Percentiles rank a stretch among this genome's conserved stretches.
Conservation (phyloP, 2,329 filamentous ascomycete genomes). For the Aspergillus sp. region DNA sequence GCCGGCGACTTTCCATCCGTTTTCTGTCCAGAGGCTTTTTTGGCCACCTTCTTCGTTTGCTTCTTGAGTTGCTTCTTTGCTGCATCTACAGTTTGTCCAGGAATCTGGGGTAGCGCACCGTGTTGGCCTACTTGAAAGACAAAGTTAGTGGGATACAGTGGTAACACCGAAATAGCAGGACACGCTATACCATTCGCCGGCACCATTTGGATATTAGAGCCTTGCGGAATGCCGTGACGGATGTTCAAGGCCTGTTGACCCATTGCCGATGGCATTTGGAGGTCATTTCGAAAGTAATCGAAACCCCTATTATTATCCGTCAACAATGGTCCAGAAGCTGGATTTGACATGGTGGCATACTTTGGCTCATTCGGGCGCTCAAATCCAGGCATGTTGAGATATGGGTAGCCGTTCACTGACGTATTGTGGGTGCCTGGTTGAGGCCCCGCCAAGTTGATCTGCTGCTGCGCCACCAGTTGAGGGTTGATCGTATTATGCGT, state of each 20-base stretch:
- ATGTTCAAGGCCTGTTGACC: slow-evolving; percentile 5
- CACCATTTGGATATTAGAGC: slow-evolving; percentile 3
- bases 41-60: slow-evolving; percentile 20
- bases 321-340: background rate
- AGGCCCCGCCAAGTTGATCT: background rate
- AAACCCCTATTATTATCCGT: slow-evolving; percentile 15
- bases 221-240: slow-evolving; percentile 1
- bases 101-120: slow-evolving; percentile 5
- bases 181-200: slow-evolving; percentile 12
- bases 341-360: slow-evolving; percentile 16
- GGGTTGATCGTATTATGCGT: slow-evolving; percentile 40
- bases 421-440: slow-evolving; percentile 20
- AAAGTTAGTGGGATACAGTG: background rate
- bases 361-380: slow-evolving; percentile 25
- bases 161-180: too few species aligned
- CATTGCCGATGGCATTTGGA: slow-evolving; percentile 23
- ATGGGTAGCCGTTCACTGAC: slow-evolving; percentile 25
- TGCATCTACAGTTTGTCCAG: slow-evolving; percentile 13
- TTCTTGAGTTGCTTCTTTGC: slow-evolving; percentile 24
- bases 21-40: slow-evolving; percentile 24
- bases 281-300: slow-evolving; percentile 26
- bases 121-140: slow-evolving; percentile 12
- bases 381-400: slow-evolving; percentile 25
- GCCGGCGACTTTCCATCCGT: slow-evolving; percentile 29
- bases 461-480: slow-evolving; percentile 32